Evolutionary conservation across 257 asterid genomes (phyloP).

Genomic region (Solanum pinnatisectum): DNA sequence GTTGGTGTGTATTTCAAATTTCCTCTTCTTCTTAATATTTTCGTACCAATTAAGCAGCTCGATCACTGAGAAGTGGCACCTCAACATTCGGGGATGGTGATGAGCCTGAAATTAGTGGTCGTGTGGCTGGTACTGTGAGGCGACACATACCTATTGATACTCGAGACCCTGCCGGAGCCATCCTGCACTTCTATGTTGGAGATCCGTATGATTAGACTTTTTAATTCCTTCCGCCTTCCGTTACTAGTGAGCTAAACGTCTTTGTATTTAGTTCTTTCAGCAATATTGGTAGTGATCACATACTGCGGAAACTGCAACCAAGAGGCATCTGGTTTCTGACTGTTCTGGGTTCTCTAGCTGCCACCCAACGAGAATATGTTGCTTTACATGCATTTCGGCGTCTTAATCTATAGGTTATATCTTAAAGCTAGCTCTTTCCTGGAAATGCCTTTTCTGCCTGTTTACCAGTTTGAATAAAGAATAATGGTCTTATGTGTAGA

Average conservation of each 20-base stretch:
- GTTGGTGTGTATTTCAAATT: neutral
- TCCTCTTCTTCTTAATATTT: neutral
- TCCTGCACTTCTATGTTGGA: constrained; percentile 85
- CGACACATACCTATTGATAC: constrained; percentile 84
- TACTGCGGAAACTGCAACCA: constrained; percentile 80
- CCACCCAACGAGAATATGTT: constrained; percentile 90
- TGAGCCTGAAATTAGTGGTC: constrained; percentile 65
- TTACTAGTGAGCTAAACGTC: neutral
- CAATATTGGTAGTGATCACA: constrained; percentile 72
- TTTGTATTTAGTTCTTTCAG: constrained; percentile 22
- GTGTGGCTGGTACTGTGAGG: constrained; percentile 96
- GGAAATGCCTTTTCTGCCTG: neutral
- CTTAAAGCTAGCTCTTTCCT: neutral
- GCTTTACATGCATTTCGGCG: constrained; percentile 97
- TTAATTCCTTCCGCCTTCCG: neutral
- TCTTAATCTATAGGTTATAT: constrained; percentile 71
- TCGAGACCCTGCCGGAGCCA: constrained; percentile 84
- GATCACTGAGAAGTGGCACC: constrained; percentile 45
- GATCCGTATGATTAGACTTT: constrained; percentile 41
- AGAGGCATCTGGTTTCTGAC: constrained; percentile 86
- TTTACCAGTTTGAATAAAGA: constrained; percentile 2
- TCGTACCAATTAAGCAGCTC: constrained; percentile 34
- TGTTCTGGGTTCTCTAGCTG: constrained; percentile 83
- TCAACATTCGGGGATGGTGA: constrained; percentile 59
- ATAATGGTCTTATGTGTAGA: constrained; percentile 32